Conservation (phyloP, 2,329 filamentous ascomycete species). For the Grosmannia clavigera region DNA sequence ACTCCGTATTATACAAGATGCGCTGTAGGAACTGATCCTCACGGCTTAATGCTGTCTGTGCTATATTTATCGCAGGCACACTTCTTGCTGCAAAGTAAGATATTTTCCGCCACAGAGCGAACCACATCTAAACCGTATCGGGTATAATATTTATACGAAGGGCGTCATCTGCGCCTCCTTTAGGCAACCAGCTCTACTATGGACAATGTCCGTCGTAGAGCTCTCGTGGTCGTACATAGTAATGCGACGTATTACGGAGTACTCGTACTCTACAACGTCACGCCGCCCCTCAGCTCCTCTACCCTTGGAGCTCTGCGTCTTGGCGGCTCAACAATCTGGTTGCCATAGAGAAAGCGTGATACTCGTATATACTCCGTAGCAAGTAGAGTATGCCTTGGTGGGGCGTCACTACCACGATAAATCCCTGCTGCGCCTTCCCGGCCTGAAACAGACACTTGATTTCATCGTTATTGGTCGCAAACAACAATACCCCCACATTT, state of each 20-base stretch:
- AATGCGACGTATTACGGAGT: too few species aligned
- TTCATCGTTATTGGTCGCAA: neutral
- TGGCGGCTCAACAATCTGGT: neutral
- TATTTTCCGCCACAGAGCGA: neutral
- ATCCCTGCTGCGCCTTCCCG: neutral
- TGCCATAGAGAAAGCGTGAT: neutral
- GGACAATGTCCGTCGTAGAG: too few species aligned
- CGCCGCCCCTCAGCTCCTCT: neutral
- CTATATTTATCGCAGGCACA: neutral
- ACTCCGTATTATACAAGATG: too few species aligned
- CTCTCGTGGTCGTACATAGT: too few species aligned
- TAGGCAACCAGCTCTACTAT: neutral
- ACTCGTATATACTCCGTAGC: neutral
- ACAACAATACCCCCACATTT: neutral
- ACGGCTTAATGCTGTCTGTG: neutral
- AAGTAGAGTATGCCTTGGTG: neutral
- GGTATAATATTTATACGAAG: neutral
- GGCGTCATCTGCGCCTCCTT: neutral
- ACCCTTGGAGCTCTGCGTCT: neutral
- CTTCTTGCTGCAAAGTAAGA: neutral
- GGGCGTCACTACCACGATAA: neutral
- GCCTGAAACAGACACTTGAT: neutral
- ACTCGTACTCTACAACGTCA: too few species aligned
- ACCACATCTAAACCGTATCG: neutral
- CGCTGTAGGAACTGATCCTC: too few species aligned